Conservation (phyloP, 352 stramenopile species). For the Phytophthora foliorum region DNA sequence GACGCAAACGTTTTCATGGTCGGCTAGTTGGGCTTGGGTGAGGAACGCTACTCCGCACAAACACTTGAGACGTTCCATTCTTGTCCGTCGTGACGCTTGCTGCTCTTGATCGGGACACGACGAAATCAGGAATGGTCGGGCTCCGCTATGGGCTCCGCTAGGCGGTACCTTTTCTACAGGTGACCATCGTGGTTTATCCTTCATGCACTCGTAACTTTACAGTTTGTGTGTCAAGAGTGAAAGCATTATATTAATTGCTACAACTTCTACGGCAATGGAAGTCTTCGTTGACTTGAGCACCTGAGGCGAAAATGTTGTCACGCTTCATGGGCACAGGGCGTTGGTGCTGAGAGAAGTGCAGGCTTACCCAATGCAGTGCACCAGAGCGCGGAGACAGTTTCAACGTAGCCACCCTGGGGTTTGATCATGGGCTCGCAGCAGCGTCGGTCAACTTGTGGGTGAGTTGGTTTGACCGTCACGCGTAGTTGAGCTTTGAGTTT, state of each 20-base stretch:
- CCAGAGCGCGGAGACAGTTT: constrained; percentile 6
- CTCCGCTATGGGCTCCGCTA: constrained; percentile 10
- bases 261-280: no score
- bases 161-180: constrained; percentile 28
- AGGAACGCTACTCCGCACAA: constrained; percentile 23
- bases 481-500: constrained; percentile 4
- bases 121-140: constrained; percentile 24
- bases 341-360: constrained; percentile 2
- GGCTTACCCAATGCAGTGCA: constrained; percentile 13
- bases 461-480: not conserved
- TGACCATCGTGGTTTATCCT: constrained; percentile 7
- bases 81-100: constrained; percentile 20
- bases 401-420: not conserved
- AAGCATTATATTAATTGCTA: not conserved
- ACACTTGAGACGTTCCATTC: constrained; percentile 13
- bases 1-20: constrained; percentile 25
- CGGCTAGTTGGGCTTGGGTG: constrained; percentile 1
- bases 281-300: not conserved
- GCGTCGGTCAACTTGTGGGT: not conserved
- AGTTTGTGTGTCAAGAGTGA: no score
- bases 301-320: not conserved
- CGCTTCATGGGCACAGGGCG: constrained; percentile 2
- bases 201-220: no score
- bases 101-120: constrained; percentile 5
- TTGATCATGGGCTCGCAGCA: not conserved